A percentile compares a stretch with the other conserved stretches of the same genome.
phyloP scores from a whole-genome alignment of 768 basidiomycete species.

The Leccinum arenicola region DNA sequence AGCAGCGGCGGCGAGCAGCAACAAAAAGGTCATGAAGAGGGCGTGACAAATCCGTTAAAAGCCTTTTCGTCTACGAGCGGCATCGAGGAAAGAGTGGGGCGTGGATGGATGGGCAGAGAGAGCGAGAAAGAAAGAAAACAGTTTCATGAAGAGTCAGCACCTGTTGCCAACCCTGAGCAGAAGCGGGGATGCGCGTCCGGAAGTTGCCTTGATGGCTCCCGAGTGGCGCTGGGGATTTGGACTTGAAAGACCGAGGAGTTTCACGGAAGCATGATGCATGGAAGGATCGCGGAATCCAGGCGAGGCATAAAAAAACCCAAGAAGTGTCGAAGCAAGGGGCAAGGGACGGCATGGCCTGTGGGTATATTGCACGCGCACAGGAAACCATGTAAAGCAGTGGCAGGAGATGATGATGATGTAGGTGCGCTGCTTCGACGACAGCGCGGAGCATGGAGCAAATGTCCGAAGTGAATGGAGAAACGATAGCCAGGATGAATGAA shows the following conservation, averaged over 20 bases:
- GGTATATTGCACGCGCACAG: slow-evolving; percentile 20
- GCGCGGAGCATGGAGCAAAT: slow-evolving; percentile 18
- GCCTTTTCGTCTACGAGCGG: slow-evolving; percentile 12
- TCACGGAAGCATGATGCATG: slow-evolving; percentile 23
- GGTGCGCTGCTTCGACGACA: slow-evolving; percentile 17
- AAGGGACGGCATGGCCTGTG: slow-evolving; percentile 17
- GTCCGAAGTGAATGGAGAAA: slow-evolving; percentile 23
- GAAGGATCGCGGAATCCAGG: slow-evolving; percentile 16
- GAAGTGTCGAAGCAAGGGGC: slow-evolving; percentile 16
- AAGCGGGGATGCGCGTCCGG: slow-evolving; percentile 9
- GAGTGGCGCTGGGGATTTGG: neutral
- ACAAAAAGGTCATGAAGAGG: slow-evolving; percentile 20
- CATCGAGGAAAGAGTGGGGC: neutral
- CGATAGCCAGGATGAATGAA: slow-evolving; percentile 21
- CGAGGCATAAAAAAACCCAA: slow-evolving; percentile 16
- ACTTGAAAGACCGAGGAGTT: slow-evolving; percentile 22
- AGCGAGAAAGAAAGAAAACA: slow-evolving; percentile 1
- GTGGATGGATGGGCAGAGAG: neutral
- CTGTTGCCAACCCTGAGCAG: slow-evolving; percentile 3
- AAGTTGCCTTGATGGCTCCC: slow-evolving; percentile 14
- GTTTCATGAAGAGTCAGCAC: slow-evolving; percentile 8
- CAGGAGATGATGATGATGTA: slow-evolving; percentile 8
- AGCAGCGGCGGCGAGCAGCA: slow-evolving; percentile 10
- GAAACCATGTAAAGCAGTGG: slow-evolving; percentile 8
- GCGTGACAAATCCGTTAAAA: slow-evolving; percentile 26